These are phyloP conservation scores for Nitzschia palea DNA, from an alignment of 108 stramenopile genomes.

Conservation along the genomic window DNA sequence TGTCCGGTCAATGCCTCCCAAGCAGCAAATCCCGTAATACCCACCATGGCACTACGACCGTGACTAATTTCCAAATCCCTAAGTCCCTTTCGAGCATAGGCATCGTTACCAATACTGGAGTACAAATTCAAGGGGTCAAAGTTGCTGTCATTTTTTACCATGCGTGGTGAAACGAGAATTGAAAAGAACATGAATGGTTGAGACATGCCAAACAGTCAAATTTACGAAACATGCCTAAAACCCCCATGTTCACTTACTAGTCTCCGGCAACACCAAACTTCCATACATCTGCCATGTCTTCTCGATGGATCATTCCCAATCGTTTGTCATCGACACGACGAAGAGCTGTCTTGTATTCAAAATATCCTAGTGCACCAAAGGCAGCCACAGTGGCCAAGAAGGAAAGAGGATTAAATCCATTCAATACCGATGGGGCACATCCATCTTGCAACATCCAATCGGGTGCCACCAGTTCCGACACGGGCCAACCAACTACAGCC, in stretches of 20 bases:
- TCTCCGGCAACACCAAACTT: constrained; percentile 83
- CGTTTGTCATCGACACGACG: constrained; percentile 45
- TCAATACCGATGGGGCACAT: constrained; percentile 72
- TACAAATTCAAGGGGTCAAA: constrained; percentile 80
- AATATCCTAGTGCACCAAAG: constrained; percentile 63
- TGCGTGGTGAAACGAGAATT: no score
- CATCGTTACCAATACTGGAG: constrained; percentile 57
- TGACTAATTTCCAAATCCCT: constrained; percentile 76
- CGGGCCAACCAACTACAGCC: constrained; percentile 79
- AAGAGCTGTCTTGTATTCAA: constrained; percentile 74
- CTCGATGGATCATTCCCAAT: constrained; percentile 56
- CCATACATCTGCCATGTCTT: constrained; percentile 73
- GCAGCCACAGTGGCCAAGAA: constrained; percentile 51
- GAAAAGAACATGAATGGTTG: no score
- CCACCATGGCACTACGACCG: constrained; percentile 81
- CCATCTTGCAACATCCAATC: constrained; percentile 60
- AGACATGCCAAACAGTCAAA: no score
- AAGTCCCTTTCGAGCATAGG: constrained; percentile 75
- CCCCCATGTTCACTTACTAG: constrained; percentile 30
- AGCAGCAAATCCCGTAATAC: constrained; percentile 68
- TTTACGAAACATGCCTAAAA: no score
- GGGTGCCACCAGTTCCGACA: constrained; percentile 70
- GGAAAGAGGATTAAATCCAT: constrained; percentile 72
- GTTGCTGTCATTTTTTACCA: constrained; percentile 34
- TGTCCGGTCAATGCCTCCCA: constrained; percentile 76